Base-by-base conservation (phyloP, 768 basidiomycete genomes). In the Gloeostereum incarnatum region DNA sequence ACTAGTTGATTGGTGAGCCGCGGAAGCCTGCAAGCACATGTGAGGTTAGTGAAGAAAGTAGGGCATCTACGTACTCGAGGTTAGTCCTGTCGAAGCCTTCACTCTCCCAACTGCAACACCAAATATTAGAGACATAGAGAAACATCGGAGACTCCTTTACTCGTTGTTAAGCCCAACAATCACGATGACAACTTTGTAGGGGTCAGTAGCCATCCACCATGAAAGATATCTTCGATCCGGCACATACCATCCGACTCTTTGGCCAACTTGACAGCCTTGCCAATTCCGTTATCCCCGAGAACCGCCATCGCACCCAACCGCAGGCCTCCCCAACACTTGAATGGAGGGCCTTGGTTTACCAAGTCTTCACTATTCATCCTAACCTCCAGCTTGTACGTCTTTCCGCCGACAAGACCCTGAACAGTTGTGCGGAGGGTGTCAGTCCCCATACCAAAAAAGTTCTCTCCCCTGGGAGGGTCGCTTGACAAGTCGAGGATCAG, bases 41-140 rank as follows among this genome's bases (percentile, higher is more conserved):
- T 23, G 24, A 4, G 13, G 4, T 14, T 34, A 18, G 19, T 9
- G 10, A 9, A 17, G 19, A 3, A 9, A 34, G n/a, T 11, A 10
- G 11, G 4, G 8, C 19, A 19, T 23, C 4, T 17, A 51, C 55
- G 27, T 42, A 70, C 66, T 62, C 59, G 47, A 71, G 56, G 43
- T 67, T 50, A 8, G 59, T 49, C 29, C 78, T 61, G 49, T 81
- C 79, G 44, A 68, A 70, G 2, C 75, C 75, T 58, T 81, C 78
- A 30, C 67, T 69, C 50, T 81, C 77, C 64, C 65, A 70, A 41
- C 56, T 58, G 27, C n/a, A 35, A 36, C 5, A 34, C 31, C 17
- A 17, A 8, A 17, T 16, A 6, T 29, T 23, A 40, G 14, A 33
- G 32, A 22, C 23, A 13, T 16, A 57, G 35, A 19, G 14, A 35